phyloP scores from a whole-genome alignment of 768 basidiomycete species.

The Suillus sp. region DNA sequence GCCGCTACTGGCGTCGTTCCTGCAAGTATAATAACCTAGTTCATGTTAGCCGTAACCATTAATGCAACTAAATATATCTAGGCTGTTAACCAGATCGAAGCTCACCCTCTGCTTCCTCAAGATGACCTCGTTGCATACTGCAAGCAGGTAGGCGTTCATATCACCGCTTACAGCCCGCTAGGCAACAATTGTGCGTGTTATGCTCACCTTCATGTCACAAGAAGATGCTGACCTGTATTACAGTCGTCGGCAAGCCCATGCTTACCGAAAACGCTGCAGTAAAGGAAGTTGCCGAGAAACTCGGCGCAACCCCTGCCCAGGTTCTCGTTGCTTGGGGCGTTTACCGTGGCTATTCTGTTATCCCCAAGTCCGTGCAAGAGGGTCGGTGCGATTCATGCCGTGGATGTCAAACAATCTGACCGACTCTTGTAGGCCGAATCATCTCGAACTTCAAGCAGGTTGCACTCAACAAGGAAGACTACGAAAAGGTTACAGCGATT shows the following conservation, averaged over 20 bases:
- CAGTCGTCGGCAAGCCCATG: slow-evolving; percentile 62
- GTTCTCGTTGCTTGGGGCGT: slow-evolving; percentile 83
- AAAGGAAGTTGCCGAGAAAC: slow-evolving; percentile 59
- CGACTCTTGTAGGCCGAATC: slow-evolving; percentile 51
- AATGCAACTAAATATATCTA: slow-evolving; percentile 20
- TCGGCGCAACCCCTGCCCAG: slow-evolving; percentile 72
- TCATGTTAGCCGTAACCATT: slow-evolving; percentile 10
- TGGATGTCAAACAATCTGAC: neutral
- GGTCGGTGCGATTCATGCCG: slow-evolving; percentile 28
- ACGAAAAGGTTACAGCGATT: slow-evolving; percentile 48
- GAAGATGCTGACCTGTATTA: neutral
- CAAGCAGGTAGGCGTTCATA: slow-evolving; percentile 67
- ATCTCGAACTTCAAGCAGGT: slow-evolving; percentile 79
- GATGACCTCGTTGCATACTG: slow-evolving; percentile 71
- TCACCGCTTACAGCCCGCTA: slow-evolving; percentile 74
- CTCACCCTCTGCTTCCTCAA: slow-evolving; percentile 79
- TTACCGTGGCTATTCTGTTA: slow-evolving; percentile 75
- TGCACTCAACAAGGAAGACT: slow-evolving; percentile 65
- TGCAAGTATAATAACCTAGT: slow-evolving; percentile 36
- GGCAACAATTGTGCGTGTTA: slow-evolving; percentile 70
- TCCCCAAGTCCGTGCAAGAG: slow-evolving; percentile 80
- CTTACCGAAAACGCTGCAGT: slow-evolving; percentile 70
- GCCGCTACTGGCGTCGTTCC: slow-evolving; percentile 73
- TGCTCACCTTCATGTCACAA: neutral
- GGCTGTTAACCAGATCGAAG: slow-evolving; percentile 80